Evolutionary conservation across 768 basidiomycete genomes (phyloP).

Genomic region (Boletales sp.): DNA sequence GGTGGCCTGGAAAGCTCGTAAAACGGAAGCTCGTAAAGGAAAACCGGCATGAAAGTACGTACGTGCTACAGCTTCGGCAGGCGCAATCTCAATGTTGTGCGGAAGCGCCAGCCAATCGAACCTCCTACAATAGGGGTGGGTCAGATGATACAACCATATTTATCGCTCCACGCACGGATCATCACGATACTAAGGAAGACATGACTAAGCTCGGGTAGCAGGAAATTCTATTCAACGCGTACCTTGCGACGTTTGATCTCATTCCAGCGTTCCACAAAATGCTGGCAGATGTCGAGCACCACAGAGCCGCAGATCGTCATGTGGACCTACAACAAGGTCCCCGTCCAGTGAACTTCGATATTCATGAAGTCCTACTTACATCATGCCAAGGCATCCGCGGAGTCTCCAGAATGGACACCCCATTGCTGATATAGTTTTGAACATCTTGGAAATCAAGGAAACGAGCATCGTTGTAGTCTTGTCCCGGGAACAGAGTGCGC

Average conservation of each 20-base stretch:
- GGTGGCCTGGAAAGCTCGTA: slow-evolving; percentile 46
- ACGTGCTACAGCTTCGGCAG: slow-evolving; percentile 66
- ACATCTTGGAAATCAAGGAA: slow-evolving; percentile 84
- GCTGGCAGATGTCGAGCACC: slow-evolving; percentile 89
- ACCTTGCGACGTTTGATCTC: slow-evolving; percentile 84
- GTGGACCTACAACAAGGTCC: slow-evolving; percentile 51
- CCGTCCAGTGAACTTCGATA: background rate
- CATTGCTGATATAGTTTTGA: slow-evolving; percentile 67
- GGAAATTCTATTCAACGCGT: slow-evolving; percentile 4
- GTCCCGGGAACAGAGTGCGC: slow-evolving; percentile 84
- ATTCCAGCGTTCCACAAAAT: slow-evolving; percentile 92
- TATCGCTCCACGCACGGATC: slow-evolving; percentile 40
- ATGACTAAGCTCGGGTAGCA: slow-evolving; percentile 2
- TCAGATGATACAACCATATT: background rate
- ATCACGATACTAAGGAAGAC: slow-evolving; percentile 27
- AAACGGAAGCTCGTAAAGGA: background rate
- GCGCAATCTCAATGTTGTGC: slow-evolving; percentile 57
- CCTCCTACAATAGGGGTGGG: slow-evolving; percentile 32
- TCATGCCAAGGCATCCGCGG: slow-evolving; percentile 96
- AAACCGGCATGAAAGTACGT: slow-evolving; percentile 17
- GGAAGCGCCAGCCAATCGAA: slow-evolving; percentile 77
- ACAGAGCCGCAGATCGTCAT: slow-evolving; percentile 79
- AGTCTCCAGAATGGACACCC: slow-evolving; percentile 62
- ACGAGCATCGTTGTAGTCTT: slow-evolving; percentile 92
- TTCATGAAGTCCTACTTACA: slow-evolving; percentile 42